Conservation (phyloP, 2,329 filamentous ascomycete species). For the Aspergillus ochraceus region DNA sequence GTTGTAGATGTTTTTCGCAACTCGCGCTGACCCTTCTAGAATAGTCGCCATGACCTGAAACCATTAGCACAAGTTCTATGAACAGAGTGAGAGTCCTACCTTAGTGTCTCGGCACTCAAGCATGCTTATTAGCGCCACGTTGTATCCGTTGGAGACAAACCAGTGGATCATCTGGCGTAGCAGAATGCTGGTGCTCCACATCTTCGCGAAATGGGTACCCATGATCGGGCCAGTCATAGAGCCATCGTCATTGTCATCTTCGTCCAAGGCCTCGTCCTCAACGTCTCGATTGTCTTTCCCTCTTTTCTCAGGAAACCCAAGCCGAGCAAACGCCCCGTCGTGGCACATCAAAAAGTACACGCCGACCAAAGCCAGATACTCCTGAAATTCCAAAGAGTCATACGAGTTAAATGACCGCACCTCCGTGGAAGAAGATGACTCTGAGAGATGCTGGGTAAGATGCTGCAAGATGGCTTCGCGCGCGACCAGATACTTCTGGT, state of each 20-base stretch:
- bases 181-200: constrained; percentile 20
- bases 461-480: constrained; percentile 66
- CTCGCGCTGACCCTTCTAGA: constrained; percentile 14
- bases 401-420: constrained; percentile 16
- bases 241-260: neutral
- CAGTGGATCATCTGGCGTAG: constrained; percentile 55
- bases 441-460: constrained; percentile 49
- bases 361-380: constrained; percentile 56
- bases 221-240: too few relatives aligned
- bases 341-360: constrained; percentile 70
- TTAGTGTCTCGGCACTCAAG: constrained; percentile 66
- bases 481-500: constrained; percentile 60
- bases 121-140: constrained; percentile 63
- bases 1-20: constrained; percentile 29
- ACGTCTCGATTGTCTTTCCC: neutral
- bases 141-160: constrained; percentile 58
- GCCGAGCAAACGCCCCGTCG: constrained; percentile 51
- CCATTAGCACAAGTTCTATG: neutral
- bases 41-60: constrained; percentile 20
- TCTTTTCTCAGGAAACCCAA: neutral
- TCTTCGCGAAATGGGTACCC: neutral
- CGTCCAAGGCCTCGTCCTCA: neutral
- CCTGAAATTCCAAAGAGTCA: constrained; percentile 50
- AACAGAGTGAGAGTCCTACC: constrained; percentile 34
- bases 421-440: constrained; percentile 37